Evolutionary conservation across 352 stramenopile species (phyloP), one percentile per base, ranked within the genome.

Genomic region (Globisporangium viniferum): DNA sequence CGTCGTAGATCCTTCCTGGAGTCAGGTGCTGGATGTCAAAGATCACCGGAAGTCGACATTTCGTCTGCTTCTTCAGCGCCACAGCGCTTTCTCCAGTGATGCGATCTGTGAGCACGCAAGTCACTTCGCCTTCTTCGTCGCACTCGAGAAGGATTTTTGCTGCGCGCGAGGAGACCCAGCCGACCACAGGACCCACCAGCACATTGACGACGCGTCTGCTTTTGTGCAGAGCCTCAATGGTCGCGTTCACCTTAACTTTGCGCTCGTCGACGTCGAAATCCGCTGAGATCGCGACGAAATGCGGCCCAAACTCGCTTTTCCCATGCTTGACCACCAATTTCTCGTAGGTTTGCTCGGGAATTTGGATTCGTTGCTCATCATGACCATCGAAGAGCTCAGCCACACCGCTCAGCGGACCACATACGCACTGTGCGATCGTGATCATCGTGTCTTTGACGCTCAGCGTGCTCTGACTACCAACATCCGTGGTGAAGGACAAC

Each of bases 91-190:
- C 44, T 10, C 68, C 53, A 59, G 61, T 77, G 18, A 89, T 36
- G 3, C 79, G 73, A 55, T 84, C 79, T 4, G 68, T 76, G 66
- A 77, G 62, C 0, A 82, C 58, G 27, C 81, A 88, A 41, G 59
- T 27, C 20, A 88, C 35, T 14, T 82, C 65, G 4, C 62, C 64
- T 44, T 84, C 79, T 46, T 59, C 62, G 36, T 82, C 73, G 18
- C 73, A 74, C 66, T 87, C 81, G 27, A 90, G 59, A 31, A 88
- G 60, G 41, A 88, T 73, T 35, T 64, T 67, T 54, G 76, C 78
- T 1, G 61, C 56, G 1, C 59, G 69, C 65, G 66, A 53, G 0
- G 77, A 72, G 5, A 86, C 77, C 27, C 64, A 76, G 18, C 81
- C 81, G 22, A 89, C 61, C 15, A 88, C 61, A 22, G 81, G 81